These are phyloP conservation scores for Erodium texanum DNA, from an alignment of 441 rosid genomes.

Conservation along the genomic window DNA sequence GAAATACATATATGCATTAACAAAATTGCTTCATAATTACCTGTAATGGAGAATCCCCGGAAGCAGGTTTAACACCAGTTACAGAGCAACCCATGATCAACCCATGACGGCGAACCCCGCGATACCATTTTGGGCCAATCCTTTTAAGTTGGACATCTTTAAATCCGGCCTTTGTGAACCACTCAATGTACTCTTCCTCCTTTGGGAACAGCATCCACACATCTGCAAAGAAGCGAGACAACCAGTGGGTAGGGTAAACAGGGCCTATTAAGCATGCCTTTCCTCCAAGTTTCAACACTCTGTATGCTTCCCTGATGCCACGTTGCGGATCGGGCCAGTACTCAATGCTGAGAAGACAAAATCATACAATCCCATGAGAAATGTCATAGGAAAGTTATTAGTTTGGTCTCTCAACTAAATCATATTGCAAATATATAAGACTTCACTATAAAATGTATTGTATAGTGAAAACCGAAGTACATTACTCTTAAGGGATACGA, in stretches of 20 bases:
- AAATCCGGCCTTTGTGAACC: slow-evolving; percentile 88
- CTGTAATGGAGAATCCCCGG: slow-evolving; percentile 95
- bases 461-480: neutral
- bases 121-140: slow-evolving; percentile 98
- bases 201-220: slow-evolving; percentile 97
- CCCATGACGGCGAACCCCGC: slow-evolving; percentile 91
- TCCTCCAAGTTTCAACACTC: slow-evolving; percentile 87
- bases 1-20: neutral
- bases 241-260: slow-evolving; percentile 87
- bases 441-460: neutral
- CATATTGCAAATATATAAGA: neutral
- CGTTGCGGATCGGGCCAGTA: slow-evolving; percentile 98
- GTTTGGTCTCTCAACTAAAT: neutral
- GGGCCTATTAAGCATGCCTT: slow-evolving; percentile 93
- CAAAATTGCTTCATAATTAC: slow-evolving; percentile 23
- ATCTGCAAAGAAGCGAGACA: slow-evolving; percentile 93
- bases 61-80: slow-evolving; percentile 80
- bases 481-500: neutral
- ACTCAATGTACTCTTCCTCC: slow-evolving; percentile 96
- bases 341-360: slow-evolving; percentile 54
- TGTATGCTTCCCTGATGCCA: slow-evolving; percentile 88
- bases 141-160: slow-evolving; percentile 79
- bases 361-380: slow-evolving; percentile 14
- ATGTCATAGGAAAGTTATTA: neutral
- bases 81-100: slow-evolving; percentile 97